phyloP scores from a whole-genome alignment of 176 grass and related monocot species.

The Puccinellia tenuiflora region DNA sequence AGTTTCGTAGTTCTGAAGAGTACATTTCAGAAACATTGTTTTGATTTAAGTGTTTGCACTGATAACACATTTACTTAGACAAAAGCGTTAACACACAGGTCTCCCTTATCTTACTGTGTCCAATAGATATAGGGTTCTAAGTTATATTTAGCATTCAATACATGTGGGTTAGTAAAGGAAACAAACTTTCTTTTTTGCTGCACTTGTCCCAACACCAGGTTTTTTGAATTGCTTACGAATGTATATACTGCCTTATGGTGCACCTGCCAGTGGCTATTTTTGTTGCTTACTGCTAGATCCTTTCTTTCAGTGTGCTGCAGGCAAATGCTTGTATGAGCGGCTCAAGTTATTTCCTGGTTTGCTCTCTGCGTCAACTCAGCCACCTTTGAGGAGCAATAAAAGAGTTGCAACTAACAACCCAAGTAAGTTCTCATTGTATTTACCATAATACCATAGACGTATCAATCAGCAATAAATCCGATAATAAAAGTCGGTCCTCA shows the following conservation, averaged over 20 bases:
- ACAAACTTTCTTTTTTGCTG: not conserved
- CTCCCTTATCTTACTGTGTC: not conserved
- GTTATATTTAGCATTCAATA: not conserved
- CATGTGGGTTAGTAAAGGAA: not conserved
- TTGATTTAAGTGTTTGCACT: not conserved
- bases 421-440: conserved; percentile 47
- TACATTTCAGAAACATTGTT: not conserved
- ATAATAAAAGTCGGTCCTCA: not conserved
- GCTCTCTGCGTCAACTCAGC: conserved; percentile 36
- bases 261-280: not conserved
- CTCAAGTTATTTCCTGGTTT: conserved; percentile 73
- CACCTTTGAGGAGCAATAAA: conserved; percentile 45
- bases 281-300: conserved; percentile 11
- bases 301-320: conserved; percentile 72
- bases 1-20: conserved; percentile 9
- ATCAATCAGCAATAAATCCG: not conserved
- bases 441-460: not conserved
- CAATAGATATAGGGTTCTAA: not conserved
- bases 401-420: conserved; percentile 50
- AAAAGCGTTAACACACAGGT: not conserved
- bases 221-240: not conserved
- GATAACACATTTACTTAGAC: not conserved
- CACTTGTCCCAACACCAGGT: not conserved
- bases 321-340: conserved; percentile 80
- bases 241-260: not conserved